Evolutionary conservation across 371 early-diverging fungal genomes (phyloP).

Genomic region (Mortierella sp.): DNA sequence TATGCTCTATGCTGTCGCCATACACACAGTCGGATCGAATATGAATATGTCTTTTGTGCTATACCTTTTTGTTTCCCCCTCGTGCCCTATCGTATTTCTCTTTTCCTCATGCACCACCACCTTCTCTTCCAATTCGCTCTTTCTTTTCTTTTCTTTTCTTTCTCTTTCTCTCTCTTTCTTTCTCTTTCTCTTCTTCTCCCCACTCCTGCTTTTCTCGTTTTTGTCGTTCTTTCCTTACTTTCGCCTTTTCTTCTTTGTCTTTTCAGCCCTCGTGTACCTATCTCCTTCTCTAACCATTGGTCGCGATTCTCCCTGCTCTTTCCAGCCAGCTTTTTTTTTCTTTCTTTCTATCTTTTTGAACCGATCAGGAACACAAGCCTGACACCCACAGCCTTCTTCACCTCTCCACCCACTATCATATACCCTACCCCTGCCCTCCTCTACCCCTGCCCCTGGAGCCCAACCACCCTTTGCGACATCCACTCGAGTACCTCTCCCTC

Average conservation of each 20-base stretch:
- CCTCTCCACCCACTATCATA: not conserved
- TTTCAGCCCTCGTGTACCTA: not conserved
- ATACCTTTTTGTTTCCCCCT: not conserved
- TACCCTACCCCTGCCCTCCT: not conserved
- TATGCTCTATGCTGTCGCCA: not conserved
- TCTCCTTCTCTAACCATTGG: not conserved
- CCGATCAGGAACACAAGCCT: not conserved
- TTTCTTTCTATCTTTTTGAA: not conserved
- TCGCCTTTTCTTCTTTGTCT: not conserved
- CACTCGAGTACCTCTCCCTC: not conserved
- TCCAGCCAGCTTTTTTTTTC: conserved; percentile 16
- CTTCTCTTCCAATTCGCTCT: not conserved
- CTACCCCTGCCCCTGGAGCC: not conserved
- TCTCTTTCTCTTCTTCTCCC: not conserved
- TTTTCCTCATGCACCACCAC: not conserved
- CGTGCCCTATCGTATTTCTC: not conserved
- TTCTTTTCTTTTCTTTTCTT: not conserved
- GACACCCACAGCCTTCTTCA: not conserved
- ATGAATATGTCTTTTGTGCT: conserved; percentile 12
- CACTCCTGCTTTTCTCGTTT: not conserved
- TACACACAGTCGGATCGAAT: conserved; percentile 30
- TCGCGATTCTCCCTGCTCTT: conserved; percentile 11
- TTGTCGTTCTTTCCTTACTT: not conserved
- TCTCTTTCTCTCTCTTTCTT: not conserved
- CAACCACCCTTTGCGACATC: not conserved